Evolutionary conservation across 192 early-diverging fungal species (phyloP).

Genomic region (Gorgonomyces haynaldii): DNA sequence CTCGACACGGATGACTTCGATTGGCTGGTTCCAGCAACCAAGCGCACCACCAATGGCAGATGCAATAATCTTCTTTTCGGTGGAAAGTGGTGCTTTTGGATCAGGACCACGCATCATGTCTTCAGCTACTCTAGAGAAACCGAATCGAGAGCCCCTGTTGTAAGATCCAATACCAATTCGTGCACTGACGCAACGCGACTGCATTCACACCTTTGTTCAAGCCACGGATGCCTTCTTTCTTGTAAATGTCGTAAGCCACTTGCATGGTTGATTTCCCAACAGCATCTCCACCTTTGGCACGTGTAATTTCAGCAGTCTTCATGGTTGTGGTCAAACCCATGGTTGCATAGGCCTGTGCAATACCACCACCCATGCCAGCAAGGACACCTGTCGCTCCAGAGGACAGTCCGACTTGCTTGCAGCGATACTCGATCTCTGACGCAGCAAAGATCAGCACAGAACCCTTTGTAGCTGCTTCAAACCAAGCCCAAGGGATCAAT

Average conservation of each 20-base stretch:
- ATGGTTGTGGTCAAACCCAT: slow-evolving; percentile 95
- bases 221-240: slow-evolving; percentile 73
- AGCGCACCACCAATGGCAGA: slow-evolving; percentile 76
- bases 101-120: slow-evolving; percentile 44
- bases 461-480: slow-evolving; percentile 53
- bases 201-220: slow-evolving; percentile 85
- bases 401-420: not conserved
- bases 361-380: slow-evolving; percentile 58
- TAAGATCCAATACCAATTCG: too few relatives aligned
- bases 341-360: slow-evolving; percentile 75
- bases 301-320: slow-evolving; percentile 61
- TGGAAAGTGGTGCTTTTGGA: slow-evolving; percentile 19
- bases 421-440: slow-evolving; percentile 43
- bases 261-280: slow-evolving; percentile 56
- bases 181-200: slow-evolving; percentile 82
- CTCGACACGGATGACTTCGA: slow-evolving; percentile 86
- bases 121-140: slow-evolving; percentile 19
- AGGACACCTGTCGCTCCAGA: slow-evolving; percentile 30
- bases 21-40: slow-evolving; percentile 87
- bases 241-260: slow-evolving; percentile 69
- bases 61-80: slow-evolving; percentile 49
- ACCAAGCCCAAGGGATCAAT: slow-evolving; percentile 45
- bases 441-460: slow-evolving; percentile 47
- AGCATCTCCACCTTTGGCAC: slow-evolving; percentile 54
- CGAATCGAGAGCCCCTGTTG: slow-evolving; percentile 78